phyloP scores from a whole-genome alignment of 768 basidiomycete species.

The Pleurotus platypus region DNA sequence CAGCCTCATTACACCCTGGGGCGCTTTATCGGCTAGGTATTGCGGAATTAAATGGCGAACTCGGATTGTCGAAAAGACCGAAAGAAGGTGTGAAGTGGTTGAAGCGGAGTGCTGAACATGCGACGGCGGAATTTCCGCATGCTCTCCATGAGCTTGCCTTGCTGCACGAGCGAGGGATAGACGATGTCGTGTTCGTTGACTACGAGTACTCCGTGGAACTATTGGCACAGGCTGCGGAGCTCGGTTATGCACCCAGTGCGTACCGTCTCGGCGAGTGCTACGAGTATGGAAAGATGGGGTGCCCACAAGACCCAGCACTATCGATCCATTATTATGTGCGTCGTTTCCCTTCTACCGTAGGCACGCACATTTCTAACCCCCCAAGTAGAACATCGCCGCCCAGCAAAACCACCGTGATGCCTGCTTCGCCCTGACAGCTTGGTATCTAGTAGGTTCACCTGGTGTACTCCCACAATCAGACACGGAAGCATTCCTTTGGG shows the following conservation, averaged over 20 bases:
- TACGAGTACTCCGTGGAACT: conserved; percentile 93
- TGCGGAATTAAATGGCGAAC: conserved; percentile 93
- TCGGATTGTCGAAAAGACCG: conserved; percentile 80
- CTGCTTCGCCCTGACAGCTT: conserved; percentile 96
- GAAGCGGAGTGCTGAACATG: conserved; percentile 92
- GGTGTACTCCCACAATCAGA: conserved; percentile 98
- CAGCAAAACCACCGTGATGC: conserved; percentile 97
- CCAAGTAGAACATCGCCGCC: conserved; percentile 88
- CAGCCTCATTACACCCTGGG: conserved; percentile 85
- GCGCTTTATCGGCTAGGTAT: conserved; percentile 97
- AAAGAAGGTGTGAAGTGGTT: conserved; percentile 99
- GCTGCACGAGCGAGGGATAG: conserved; percentile 94
- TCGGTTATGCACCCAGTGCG: conserved; percentile 95
- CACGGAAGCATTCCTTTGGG: conserved; percentile 97
- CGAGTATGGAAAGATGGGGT: conserved; percentile 98
- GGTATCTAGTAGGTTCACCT: conserved; percentile 98
- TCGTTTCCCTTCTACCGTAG: conserved; percentile 15
- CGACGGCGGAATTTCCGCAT: conserved; percentile 94
- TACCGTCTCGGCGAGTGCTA: conserved; percentile 97
- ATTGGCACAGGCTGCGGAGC: conserved; percentile 90
- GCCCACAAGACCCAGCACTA: conserved; percentile 93
- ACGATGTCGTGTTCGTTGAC: conserved; percentile 97
- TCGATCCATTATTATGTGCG: conserved; percentile 98
- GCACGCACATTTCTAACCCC: conserved; percentile 9
- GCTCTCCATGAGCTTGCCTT: conserved; percentile 93